Evolutionary conservation across 1,284 basidiomycete genomes (phyloP), one percentile per base, ranked within the genome.

Genomic region (Pseudozyma thailandica): DNA sequence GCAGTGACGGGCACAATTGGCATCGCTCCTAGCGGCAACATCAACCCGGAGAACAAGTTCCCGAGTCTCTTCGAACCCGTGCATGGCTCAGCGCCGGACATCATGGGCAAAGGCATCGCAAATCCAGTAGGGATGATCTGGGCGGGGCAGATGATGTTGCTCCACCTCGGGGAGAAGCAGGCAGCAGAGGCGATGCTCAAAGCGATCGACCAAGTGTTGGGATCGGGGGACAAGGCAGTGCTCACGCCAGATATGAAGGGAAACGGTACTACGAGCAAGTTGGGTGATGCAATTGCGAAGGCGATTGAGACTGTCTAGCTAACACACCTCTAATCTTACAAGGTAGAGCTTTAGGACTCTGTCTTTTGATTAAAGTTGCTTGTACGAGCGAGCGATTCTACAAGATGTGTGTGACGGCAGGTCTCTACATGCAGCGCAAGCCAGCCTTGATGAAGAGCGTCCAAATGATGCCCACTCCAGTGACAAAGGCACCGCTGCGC

Each of bases 1-100:
- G 87, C 87, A 1, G 85, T 87, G 39, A 86, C 87, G 1, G 87
- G 88, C 8, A 86, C 87, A 6, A 88, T 88, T 65, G 87, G 87
- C 7, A 87, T 88, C 38, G 88, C 87, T 6, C 87, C 87, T 5
- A 86, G 86, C 5, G 86, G 85, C 20, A 88, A 88, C 71, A 82
- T 88, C 45, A 87, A 89, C 63, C 88, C 88, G 0, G 83, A 85
- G 4, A 56, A 80, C 26, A 76, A 74, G 23, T 83, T 75, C 60
- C 87, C 87, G 0, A 86, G 85, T 20, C 37, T 74, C 38, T 85
- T 87, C 71, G 85, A 87, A 64, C 86, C 85, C 6, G 86, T 75
- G 12, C 45, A 45, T 45, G 62, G 69, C 5, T 69, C 62, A 8
- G 64, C 71, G 15, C 61, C 58, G 9, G 57, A 66, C 25, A 71